phyloP scores from a whole-genome alignment of 2,329 filamentous ascomycete species.

The Annulohypoxylon truncatum region DNA sequence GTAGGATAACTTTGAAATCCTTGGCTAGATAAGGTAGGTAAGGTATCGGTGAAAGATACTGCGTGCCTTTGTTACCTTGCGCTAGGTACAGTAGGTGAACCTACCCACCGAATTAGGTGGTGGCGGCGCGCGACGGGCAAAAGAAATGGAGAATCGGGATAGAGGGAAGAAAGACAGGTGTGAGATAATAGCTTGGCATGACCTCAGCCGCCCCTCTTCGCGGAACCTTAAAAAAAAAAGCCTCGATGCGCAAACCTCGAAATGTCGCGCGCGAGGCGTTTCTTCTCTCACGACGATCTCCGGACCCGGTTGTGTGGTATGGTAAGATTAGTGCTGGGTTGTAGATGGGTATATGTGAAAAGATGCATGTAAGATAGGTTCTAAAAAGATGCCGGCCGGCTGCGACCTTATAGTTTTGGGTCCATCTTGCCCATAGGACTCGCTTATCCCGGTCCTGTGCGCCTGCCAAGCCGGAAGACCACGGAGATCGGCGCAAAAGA shows the following conservation, averaged over 20 bases:
- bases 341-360: not conserved
- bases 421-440: not conserved
- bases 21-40: no score
- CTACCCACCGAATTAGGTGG: not conserved
- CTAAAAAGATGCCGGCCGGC: not conserved
- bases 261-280: not conserved
- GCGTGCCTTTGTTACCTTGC: not conserved
- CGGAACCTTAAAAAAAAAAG: not conserved
- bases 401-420: conserved; percentile 1
- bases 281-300: not conserved
- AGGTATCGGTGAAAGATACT: not conserved
- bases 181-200: not conserved
- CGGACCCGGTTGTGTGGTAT: not conserved
- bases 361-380: not conserved
- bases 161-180: not conserved
- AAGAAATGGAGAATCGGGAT: not conserved
- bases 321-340: not conserved
- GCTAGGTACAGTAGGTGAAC: not conserved
- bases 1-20: no score
- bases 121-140: not conserved
- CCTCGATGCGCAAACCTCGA: not conserved
- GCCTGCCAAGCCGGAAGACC: conserved; percentile 28
- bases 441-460: conserved; percentile 22
- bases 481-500: conserved; percentile 4
- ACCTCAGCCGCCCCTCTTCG: not conserved